Evolutionary conservation across 192 early-diverging fungal species (phyloP).

Genomic region (Coemansia sp.): DNA sequence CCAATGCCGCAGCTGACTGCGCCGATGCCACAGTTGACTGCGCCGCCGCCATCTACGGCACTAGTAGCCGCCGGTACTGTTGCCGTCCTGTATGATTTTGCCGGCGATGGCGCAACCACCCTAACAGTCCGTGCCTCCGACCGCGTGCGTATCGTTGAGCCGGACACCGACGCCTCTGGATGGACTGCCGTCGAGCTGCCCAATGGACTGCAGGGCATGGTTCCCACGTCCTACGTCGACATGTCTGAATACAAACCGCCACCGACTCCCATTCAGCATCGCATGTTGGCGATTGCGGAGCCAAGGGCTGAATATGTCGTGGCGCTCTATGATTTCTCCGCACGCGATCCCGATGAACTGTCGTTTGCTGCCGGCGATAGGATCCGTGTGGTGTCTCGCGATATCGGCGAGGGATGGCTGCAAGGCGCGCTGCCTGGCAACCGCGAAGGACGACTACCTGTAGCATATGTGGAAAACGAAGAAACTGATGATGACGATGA

Average conservation of each 20-base stretch:
- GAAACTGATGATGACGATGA: neutral
- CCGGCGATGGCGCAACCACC: constrained; percentile 31
- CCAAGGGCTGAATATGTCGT: constrained; percentile 9
- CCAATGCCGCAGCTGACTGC: neutral
- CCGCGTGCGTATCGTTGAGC: constrained; percentile 20
- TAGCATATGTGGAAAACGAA: constrained; percentile 28
- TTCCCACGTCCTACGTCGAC: constrained; percentile 41
- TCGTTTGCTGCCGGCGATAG: constrained; percentile 27
- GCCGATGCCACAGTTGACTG: neutral
- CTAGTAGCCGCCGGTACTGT: neutral
- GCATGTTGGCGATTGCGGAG: neutral
- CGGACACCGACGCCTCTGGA: constrained; percentile 33
- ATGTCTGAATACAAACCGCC: constrained; percentile 17
- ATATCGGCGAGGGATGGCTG: constrained; percentile 39
- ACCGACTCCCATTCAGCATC: neutral
- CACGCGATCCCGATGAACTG: constrained; percentile 26
- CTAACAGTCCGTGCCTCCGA: constrained; percentile 34
- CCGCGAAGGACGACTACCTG: constrained; percentile 26
- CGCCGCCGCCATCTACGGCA: neutral
- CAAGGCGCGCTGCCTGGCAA: neutral
- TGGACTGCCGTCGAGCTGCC: constrained; percentile 19
- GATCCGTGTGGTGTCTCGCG: constrained; percentile 30
- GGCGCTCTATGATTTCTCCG: constrained; percentile 42
- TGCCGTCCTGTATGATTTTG: constrained; percentile 38
- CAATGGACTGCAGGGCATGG: constrained; percentile 34